These are phyloP conservation scores for Bacterosira constricta DNA, from an alignment of 108 stramenopile species.

Conservation along the genomic window DNA sequence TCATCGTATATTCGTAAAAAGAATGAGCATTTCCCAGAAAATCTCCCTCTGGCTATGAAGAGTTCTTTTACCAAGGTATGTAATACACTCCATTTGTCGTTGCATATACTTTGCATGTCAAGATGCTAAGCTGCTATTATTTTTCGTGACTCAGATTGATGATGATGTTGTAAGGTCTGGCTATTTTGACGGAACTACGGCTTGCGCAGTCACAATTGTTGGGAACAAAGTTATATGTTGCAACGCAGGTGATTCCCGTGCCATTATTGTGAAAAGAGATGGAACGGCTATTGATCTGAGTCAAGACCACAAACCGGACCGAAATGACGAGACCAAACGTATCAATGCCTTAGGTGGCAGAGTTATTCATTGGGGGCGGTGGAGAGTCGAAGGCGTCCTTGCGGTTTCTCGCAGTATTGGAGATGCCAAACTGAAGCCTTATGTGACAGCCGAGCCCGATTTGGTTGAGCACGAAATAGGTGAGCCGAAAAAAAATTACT, in stretches of 20 bases:
- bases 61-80: constrained; percentile 60
- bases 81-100: not conserved
- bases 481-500: not conserved
- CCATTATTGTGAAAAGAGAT: constrained; percentile 86
- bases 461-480: constrained; percentile 78
- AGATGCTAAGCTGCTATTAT: not conserved
- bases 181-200: constrained; percentile 82
- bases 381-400: constrained; percentile 95
- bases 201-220: constrained; percentile 75
- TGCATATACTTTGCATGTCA: not conserved
- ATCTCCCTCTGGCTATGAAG: constrained; percentile 79
- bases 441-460: constrained; percentile 86
- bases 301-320: constrained; percentile 94
- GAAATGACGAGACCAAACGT: constrained; percentile 84
- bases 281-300: constrained; percentile 82
- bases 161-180: constrained; percentile 83
- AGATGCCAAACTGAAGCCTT: constrained; percentile 91
- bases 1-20: constrained; percentile 72
- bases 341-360: constrained; percentile 90
- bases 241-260: constrained; percentile 96
- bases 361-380: constrained; percentile 93
- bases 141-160: constrained; percentile 50
- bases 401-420: constrained; percentile 95
- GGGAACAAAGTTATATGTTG: constrained; percentile 89
- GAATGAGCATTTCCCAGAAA: constrained; percentile 69